Evolutionary conservation across 768 basidiomycete species (phyloP).

Genomic region (Dictyophora rubrovolvata): DNA sequence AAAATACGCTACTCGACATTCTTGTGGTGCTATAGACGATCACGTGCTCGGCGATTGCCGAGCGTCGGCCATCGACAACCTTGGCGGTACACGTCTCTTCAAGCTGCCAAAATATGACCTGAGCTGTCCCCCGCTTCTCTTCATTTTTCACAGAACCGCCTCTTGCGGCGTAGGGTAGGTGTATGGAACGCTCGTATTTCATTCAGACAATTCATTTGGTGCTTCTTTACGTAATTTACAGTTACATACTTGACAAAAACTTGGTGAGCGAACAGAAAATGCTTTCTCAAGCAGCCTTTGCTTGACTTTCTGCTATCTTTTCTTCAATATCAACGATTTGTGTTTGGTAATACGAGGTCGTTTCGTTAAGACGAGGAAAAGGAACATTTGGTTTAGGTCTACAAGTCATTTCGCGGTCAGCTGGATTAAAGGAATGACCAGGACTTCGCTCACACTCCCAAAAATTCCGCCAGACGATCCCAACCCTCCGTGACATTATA

Average conservation of each 20-base stretch:
- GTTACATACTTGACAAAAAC: too few species aligned
- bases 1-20: neutral
- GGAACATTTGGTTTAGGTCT: neutral
- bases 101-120: too few species aligned
- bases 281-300: neutral
- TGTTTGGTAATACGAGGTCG: neutral
- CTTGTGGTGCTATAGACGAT: too few species aligned
- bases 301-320: neutral
- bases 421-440: neutral
- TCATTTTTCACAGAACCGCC: too few species aligned
- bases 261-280: neutral
- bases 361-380: constrained; percentile 6
- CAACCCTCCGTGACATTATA: neutral
- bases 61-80: too few species aligned
- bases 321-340: neutral
- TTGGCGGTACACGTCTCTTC: too few species aligned
- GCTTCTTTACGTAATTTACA: too few species aligned
- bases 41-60: too few species aligned
- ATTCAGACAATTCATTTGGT: too few species aligned
- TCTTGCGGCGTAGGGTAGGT: too few species aligned
- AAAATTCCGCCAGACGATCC: neutral
- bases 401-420: neutral
- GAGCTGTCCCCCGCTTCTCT: too few species aligned
- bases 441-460: neutral
- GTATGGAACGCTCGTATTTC: too few species aligned